Percentiles rank a stretch among this genome's conserved stretches.
Evolutionary conservation across 1,284 basidiomycete species (phyloP).

Genomic region (Ustilago shanxiensis): DNA sequence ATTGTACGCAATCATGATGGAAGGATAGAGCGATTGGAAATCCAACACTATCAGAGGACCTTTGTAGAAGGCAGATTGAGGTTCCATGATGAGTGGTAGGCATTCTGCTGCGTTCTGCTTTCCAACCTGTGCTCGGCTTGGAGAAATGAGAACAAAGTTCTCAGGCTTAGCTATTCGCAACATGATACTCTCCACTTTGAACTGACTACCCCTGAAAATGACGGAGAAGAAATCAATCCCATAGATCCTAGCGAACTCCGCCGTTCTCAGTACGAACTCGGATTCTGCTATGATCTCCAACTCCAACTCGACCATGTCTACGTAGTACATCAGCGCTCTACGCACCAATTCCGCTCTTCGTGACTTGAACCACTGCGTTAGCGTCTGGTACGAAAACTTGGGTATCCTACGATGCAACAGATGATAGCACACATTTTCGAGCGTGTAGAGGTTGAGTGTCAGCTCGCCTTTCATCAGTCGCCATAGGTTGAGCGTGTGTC

Average conservation of each 20-base stretch:
- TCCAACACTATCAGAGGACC: slow-evolving; percentile 92
- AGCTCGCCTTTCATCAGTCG: slow-evolving; percentile 89
- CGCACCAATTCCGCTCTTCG: slow-evolving; percentile 27
- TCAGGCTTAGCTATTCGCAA: slow-evolving; percentile 98
- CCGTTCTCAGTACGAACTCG: slow-evolving; percentile 66
- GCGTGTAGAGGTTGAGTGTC: slow-evolving; percentile 82
- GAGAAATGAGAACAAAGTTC: slow-evolving; percentile 72
- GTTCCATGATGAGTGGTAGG: slow-evolving; percentile 94
- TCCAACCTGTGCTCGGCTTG: slow-evolving; percentile 64
- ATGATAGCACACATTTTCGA: slow-evolving; percentile 84
- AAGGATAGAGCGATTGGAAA: slow-evolving; percentile 95
- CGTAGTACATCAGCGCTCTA: slow-evolving; percentile 54
- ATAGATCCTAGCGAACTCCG: slow-evolving; percentile 93
- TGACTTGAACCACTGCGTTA: slow-evolving; percentile 80
- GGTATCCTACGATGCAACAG: slow-evolving; percentile 74
- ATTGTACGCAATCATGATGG: slow-evolving; percentile 98
- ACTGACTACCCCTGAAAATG: slow-evolving; percentile 92
- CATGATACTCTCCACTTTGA: slow-evolving; percentile 98
- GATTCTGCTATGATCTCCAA: slow-evolving; percentile 63
- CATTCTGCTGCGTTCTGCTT: slow-evolving; percentile 95
- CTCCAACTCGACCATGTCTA: slow-evolving; percentile 53
- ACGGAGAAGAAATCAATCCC: slow-evolving; percentile 98
- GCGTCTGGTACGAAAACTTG: slow-evolving; percentile 77
- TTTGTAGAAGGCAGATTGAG: slow-evolving; percentile 89
- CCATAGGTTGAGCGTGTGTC: slow-evolving; percentile 94